Base-by-base conservation (phyloP, 345 rosid species). In the Citrus sinensis region DNA sequence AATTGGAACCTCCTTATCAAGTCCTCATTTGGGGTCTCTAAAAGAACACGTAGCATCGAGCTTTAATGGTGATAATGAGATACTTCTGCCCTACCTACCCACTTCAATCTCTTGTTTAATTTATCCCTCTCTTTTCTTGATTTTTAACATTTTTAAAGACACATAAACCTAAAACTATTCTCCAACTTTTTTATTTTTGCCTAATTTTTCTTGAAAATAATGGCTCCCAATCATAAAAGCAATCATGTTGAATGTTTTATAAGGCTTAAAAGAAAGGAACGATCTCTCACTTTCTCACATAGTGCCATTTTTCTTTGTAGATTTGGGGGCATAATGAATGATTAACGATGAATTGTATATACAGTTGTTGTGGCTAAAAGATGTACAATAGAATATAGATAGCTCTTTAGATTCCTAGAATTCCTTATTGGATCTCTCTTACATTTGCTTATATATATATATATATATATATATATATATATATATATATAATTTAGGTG, bases 31-130 rank as follows among this genome's bases (percentile, higher is more conserved):
- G 46, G 67, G 78, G 75, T 37, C 7, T 34, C 30, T 0, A 49
- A 29, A 74, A 76, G 54, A 4, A 60, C 81, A 64, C 10, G 79
- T 68, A 76, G 87, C 78, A 73, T 87, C 81, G 40, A 73, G 80
- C 72, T 62, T 83, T 78, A 84, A 87, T 89, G 88, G 79, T 86
- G 89, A 87, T 54, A 82, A 76, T 25, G 79, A 83, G 83, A 83
- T 80, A 17, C 81, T 75, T 76, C 83, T 76, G 86, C 55, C 88
- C 87, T 73, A 66, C 89, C 88, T 56, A 76, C 79, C 82, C 35
- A 67, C 77, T 83, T 75, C 37, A 81, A 59, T 77, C 76, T 51
- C 70, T 55, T 17, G 73, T 34, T 73, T 49, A 3, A 70, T 40
- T 69, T 49, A 5, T 76, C 64, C 24, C 25, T 16, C 9, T 30